phyloP scores from a whole-genome alignment of 1,284 basidiomycete species.

The Bjerkandera adusta region DNA sequence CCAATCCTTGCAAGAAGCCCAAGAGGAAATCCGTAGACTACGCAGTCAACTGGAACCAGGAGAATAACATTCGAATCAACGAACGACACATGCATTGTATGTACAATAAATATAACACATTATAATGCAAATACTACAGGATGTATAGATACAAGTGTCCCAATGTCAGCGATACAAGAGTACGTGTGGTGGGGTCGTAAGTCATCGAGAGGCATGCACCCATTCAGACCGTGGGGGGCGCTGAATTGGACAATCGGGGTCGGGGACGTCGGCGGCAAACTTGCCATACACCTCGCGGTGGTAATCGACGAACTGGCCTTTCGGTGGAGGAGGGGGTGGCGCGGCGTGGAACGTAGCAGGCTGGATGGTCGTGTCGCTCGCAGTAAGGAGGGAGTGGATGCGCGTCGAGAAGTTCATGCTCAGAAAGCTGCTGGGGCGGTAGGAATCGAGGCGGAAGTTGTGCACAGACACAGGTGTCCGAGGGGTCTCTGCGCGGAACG shows the following conservation, averaged over 20 bases:
- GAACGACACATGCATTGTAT: neutral
- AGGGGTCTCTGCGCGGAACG: slow-evolving; percentile 50
- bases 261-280: slow-evolving; percentile 40
- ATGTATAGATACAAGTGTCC: slow-evolving; percentile 3
- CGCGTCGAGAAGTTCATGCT: slow-evolving; percentile 10
- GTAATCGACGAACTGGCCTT: slow-evolving; percentile 10
- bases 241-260: slow-evolving; percentile 57
- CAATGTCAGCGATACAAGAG: neutral
- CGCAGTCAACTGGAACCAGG: slow-evolving; percentile 30
- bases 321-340: slow-evolving; percentile 4
- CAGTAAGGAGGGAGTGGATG: slow-evolving; percentile 2
- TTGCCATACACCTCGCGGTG: slow-evolving; percentile 26
- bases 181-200: neutral
- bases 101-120: neutral
- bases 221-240: slow-evolving; percentile 50
- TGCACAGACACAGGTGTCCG: slow-evolving; percentile 22
- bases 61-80: neutral
- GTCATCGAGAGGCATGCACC: slow-evolving; percentile 45
- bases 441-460: slow-evolving; percentile 22
- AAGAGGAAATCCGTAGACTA: slow-evolving; percentile 38
- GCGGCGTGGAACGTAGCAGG: slow-evolving; percentile 11
- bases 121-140: neutral
- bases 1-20: slow-evolving; percentile 27
- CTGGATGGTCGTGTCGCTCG: slow-evolving; percentile 9
- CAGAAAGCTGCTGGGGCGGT: slow-evolving; percentile 23